Conservation (phyloP, 805 yeast genomes). For the Suhomyces vadensis region DNA sequence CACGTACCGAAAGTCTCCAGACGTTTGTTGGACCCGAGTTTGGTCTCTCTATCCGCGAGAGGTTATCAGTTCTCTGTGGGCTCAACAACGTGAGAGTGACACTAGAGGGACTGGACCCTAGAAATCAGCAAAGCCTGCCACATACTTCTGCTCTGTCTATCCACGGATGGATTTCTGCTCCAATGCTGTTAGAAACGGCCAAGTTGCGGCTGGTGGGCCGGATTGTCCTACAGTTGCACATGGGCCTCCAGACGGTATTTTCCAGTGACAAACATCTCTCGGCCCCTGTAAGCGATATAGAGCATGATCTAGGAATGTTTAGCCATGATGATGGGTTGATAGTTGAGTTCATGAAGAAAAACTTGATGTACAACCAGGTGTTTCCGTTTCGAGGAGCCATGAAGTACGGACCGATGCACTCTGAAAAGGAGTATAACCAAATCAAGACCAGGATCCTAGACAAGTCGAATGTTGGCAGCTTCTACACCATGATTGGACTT, state of each 20-base stretch:
- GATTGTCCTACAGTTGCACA: slow-evolving; percentile 22
- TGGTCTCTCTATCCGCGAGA: slow-evolving; percentile 27
- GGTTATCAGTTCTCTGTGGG: slow-evolving; percentile 31
- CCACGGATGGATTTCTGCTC: too few species aligned
- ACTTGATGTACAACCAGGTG: slow-evolving; percentile 26
- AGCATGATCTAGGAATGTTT: slow-evolving; percentile 23
- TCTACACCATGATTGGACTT: slow-evolving; percentile 40
- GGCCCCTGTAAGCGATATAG: slow-evolving; percentile 27
- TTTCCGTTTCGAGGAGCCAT: slow-evolving; percentile 35
- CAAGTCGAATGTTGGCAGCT: slow-evolving; percentile 34
- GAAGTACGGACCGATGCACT: slow-evolving; percentile 18
- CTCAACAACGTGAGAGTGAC: slow-evolving; percentile 20
- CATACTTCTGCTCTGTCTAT: too few species aligned
- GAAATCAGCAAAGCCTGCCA: too few species aligned
- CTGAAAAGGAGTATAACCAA: slow-evolving; percentile 11
- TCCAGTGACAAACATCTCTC: slow-evolving; percentile 31
- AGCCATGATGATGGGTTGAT: slow-evolving; percentile 18
- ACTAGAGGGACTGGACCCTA: neutral
- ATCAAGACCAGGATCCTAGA: slow-evolving; percentile 18
- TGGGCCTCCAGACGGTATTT: slow-evolving; percentile 29
- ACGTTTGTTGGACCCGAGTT: slow-evolving; percentile 27
- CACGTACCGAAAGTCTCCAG: slow-evolving; percentile 21
- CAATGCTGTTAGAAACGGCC: too few species aligned
- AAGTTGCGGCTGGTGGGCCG: slow-evolving; percentile 32
- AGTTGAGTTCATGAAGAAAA: slow-evolving; percentile 33